Base-by-base conservation (phyloP, 352 stramenopile species). In the Pythium oligandrum region DNA sequence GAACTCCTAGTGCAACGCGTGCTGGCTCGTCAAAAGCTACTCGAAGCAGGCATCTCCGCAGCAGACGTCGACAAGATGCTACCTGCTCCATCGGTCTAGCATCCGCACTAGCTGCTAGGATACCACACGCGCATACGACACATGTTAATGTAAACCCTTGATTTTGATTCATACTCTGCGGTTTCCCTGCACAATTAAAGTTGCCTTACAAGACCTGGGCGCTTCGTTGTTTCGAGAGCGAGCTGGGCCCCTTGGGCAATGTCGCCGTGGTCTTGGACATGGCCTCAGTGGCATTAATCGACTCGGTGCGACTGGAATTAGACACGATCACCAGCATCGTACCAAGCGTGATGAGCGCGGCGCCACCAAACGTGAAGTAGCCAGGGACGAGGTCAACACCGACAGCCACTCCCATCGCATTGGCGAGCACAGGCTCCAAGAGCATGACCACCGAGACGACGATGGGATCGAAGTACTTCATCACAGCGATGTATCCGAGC, bases 381-480 rank as follows among this genome's bases (percentile, higher is more conserved):
- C 84, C 84, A 2, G 86, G 86, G n/a, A 95, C 58, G 32, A 78
- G 59, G 12, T 90, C 79, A n/a, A 94, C 83, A 11, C 81, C 78
- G 9, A 82, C 64, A 17, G 66, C 71, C 7, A 91, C 69, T 31
- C 85, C 88, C 60, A 96, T 88, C 17, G 86, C 70, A 3, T 75
- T 73, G 3, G 78, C 87, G 8, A 93, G 44, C 44, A 94, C 67
- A 8, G 88, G 88, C 64, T 97, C 87, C n/a, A 96, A 59, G 8
- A 97, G 68, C 70, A 90, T 93, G 35, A 95, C 86, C 34, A 94
- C 88, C 6, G 86, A 87, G 35, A 96, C 73, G 30, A 96, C 86
- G 49, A 97, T 88, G 31, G 87, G 75, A 43, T 92, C 82, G 44
- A 97, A 97, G 66, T 97, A 96, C 52, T 97, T 96, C 75, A 97